Percentiles rank a stretch among this genome's conserved stretches.
phyloP scores from a whole-genome alignment of 306 rosid species.

The Betula pendula region DNA sequence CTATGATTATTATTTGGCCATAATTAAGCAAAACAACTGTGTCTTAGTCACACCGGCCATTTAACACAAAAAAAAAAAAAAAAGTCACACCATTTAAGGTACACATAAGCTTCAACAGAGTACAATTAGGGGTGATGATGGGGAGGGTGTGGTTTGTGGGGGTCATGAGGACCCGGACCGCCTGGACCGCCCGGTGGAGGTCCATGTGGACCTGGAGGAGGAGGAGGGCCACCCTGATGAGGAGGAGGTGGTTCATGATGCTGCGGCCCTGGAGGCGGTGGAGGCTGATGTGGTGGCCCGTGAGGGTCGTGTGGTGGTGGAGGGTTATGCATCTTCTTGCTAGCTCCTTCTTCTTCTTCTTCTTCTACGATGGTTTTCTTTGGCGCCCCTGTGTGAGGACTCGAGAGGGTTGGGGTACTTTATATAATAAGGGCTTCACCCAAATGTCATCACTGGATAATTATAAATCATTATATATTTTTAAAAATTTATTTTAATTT shows the following conservation, averaged over 20 bases:
- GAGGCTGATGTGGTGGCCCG: neutral
- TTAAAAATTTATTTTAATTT: neutral
- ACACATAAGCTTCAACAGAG: neutral
- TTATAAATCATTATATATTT: too few relatives aligned
- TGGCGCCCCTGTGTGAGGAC: neutral
- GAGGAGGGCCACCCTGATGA: slow-evolving; percentile 17
- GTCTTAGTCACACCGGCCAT: too few relatives aligned
- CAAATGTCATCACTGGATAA: neutral
- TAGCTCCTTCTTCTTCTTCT: neutral
- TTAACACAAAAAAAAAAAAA: too few relatives aligned
- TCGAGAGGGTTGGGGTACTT: neutral
- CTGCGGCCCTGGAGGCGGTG: neutral
- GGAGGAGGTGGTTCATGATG: slow-evolving; percentile 17
- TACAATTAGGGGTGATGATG: neutral
- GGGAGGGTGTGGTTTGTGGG: slow-evolving; percentile 1
- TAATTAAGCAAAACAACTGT: too few relatives aligned
- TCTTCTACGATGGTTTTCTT: neutral
- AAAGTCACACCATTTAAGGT: neutral
- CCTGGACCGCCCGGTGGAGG: neutral
- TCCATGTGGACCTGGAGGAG: slow-evolving; percentile 8
- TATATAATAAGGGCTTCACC: neutral
- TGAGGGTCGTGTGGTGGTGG: slow-evolving; percentile 24
- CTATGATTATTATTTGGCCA: neutral
- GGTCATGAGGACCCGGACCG: neutral
- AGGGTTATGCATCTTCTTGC: slow-evolving; percentile 12